Evolutionary conservation across 805 yeast genomes (phyloP).

Genomic region (Kodamaea laetipori): DNA sequence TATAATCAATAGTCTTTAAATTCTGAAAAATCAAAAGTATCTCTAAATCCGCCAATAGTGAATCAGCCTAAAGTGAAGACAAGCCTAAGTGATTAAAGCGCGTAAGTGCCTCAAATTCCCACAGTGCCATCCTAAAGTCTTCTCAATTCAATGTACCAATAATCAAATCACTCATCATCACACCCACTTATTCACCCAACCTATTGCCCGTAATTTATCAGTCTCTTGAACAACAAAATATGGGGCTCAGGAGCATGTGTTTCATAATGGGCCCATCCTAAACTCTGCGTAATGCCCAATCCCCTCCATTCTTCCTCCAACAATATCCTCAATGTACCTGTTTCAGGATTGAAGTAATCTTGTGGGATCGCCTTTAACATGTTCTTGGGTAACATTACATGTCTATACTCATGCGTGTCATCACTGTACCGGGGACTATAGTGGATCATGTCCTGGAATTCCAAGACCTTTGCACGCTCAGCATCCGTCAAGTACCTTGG

Average conservation of each 20-base stretch:
- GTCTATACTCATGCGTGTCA: conserved; percentile 90
- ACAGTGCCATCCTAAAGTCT: too few species aligned
- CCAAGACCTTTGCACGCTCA: conserved; percentile 84
- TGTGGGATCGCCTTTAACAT: conserved; percentile 93
- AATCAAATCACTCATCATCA: too few species aligned
- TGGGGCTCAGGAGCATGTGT: conserved; percentile 99
- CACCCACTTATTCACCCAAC: not conserved
- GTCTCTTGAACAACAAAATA: conserved; percentile 77
- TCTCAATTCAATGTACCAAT: too few species aligned
- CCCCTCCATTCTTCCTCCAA: conserved; percentile 99
- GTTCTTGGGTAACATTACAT: conserved; percentile 94
- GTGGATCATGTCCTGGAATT: conserved; percentile 91
- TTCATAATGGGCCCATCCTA: conserved; percentile 98
- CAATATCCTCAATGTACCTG: conserved; percentile 88
- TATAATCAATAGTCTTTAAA: too few species aligned
- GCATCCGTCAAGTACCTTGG: conserved; percentile 76
- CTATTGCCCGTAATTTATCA: conserved; percentile 54
- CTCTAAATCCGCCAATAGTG: too few species aligned
- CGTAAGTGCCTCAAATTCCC: too few species aligned
- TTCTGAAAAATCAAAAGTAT: too few species aligned
- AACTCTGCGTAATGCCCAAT: conserved; percentile 91
- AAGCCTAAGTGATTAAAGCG: too few species aligned
- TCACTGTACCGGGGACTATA: conserved; percentile 93
- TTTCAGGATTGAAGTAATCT: conserved; percentile 90
- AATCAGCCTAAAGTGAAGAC: too few species aligned